A percentile compares a stretch with the other conserved stretches of the same genome.
These are phyloP conservation scores for Trifolium subterraneum DNA, from an alignment of 306 rosid genomes.

Conservation along the genomic window DNA sequence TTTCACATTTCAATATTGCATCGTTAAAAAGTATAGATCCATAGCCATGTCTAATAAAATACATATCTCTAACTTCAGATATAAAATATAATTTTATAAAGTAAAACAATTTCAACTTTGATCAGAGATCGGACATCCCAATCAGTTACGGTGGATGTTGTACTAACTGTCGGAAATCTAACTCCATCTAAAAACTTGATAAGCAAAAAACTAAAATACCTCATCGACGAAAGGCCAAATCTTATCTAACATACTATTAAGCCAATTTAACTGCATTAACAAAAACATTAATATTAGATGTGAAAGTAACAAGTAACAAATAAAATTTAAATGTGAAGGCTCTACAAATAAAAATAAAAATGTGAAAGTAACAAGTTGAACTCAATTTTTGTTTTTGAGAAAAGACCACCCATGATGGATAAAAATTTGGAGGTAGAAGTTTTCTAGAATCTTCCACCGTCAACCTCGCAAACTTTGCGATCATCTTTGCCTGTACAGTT, in stretches of 20 bases:
- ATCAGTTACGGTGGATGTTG: too few species aligned
- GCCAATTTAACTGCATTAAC: conserved; percentile 78
- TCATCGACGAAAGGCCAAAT: conserved; percentile 84
- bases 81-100: too few species aligned
- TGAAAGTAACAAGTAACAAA: too few species aligned
- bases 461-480: conserved; percentile 83
- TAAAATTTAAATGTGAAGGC: conserved; percentile 16
- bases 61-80: too few species aligned
- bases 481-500: conserved; percentile 60
- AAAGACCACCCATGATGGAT: conserved; percentile 88
- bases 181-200: too few species aligned
- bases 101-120: too few species aligned
- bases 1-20: conserved; percentile 23
- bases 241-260: conserved; percentile 63
- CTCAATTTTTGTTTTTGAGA: conserved; percentile 80
- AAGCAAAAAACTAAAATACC: conserved; percentile 45
- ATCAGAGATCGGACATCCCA: too few species aligned
- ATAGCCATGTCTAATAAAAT: not conserved
- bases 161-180: too few species aligned
- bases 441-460: conserved; percentile 85
- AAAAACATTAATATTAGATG: conserved; percentile 42
- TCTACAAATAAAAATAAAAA: not conserved
- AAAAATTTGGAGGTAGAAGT: conserved; percentile 62
- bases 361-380: conserved; percentile 37
- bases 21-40: conserved; percentile 7